These are phyloP conservation scores for Wickerhamomyces chambardii DNA, from an alignment of 805 yeast species.

Conservation along the genomic window DNA sequence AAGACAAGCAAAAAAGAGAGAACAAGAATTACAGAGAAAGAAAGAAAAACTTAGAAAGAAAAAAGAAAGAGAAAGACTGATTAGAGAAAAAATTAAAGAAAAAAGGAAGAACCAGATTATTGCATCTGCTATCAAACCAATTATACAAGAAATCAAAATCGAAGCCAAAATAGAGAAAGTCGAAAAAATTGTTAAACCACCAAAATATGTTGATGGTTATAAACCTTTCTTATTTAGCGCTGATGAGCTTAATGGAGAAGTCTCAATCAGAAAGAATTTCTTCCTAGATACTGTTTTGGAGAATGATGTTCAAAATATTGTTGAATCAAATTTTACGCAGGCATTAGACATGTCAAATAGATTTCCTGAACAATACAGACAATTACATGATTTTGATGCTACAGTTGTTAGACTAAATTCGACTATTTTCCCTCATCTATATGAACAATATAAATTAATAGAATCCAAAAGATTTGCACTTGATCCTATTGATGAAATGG, in stretches of 20 bases:
- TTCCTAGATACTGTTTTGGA: conserved; percentile 23
- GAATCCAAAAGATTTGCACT: conserved; percentile 45
- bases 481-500: conserved; percentile 58
- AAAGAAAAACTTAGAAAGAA: no score
- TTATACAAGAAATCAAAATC: no score
- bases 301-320: conserved; percentile 4
- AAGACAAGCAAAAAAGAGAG: no score
- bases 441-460: conserved; percentile 39
- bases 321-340: conserved; percentile 11
- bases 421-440: conserved; percentile 32
- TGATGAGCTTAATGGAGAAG: conserved; percentile 5
- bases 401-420: conserved; percentile 17
- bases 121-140: no score
- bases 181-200: background rate
- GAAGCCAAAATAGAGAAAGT: no score
- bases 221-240: conserved; percentile 12
- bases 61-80: no score
- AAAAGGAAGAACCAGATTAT: no score
- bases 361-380: conserved; percentile 15
- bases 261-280: conserved; percentile 15
- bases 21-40: no score
- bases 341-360: conserved; percentile 11
- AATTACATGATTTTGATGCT: conserved; percentile 18
- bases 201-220: conserved; percentile 13
- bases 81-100: no score